Percentiles rank a stretch among this genome's conserved stretches.
These are phyloP conservation scores for Creolimax fragrantissima DNA, from an alignment of 78 protist genomes.

Conservation along the genomic window DNA sequence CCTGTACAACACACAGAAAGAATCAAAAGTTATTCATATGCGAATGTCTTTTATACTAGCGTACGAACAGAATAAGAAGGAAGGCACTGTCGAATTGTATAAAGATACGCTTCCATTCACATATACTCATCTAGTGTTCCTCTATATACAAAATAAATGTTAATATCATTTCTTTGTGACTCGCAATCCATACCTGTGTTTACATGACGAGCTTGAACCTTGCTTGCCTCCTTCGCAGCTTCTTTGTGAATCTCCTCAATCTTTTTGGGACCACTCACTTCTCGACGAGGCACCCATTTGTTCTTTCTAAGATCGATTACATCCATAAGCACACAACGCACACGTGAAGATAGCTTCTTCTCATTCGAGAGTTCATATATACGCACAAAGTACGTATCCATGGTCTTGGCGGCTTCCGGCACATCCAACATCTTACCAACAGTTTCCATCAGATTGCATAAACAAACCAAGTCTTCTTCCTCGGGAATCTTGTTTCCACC, in stretches of 20 bases:
- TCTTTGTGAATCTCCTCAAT: constrained; percentile 9
- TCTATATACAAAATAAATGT: too few species aligned
- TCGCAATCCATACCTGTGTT: too few species aligned
- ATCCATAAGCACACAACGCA: constrained; percentile 27
- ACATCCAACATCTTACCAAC: constrained; percentile 25
- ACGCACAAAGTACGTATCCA: constrained; percentile 28
- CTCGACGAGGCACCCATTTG: constrained; percentile 17
- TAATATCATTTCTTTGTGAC: too few species aligned
- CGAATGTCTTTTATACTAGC: too few species aligned
- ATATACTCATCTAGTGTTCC: too few species aligned
- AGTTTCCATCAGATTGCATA: constrained; percentile 25
- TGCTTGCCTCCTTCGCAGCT: neutral
- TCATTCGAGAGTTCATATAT: neutral
- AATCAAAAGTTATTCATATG: too few species aligned
- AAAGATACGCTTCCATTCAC: too few species aligned
- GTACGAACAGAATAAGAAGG: too few species aligned
- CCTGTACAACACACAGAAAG: too few species aligned
- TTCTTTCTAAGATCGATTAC: neutral
- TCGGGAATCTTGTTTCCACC: neutral
- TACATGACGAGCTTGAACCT: neutral
- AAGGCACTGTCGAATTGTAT: too few species aligned
- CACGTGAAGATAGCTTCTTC: neutral
- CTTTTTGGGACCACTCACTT: neutral
- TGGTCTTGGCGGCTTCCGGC: neutral
- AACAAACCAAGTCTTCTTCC: constrained; percentile 32